Base-by-base conservation (phyloP, 2,329 filamentous ascomycete genomes). In the Emydomyces testavorans region DNA sequence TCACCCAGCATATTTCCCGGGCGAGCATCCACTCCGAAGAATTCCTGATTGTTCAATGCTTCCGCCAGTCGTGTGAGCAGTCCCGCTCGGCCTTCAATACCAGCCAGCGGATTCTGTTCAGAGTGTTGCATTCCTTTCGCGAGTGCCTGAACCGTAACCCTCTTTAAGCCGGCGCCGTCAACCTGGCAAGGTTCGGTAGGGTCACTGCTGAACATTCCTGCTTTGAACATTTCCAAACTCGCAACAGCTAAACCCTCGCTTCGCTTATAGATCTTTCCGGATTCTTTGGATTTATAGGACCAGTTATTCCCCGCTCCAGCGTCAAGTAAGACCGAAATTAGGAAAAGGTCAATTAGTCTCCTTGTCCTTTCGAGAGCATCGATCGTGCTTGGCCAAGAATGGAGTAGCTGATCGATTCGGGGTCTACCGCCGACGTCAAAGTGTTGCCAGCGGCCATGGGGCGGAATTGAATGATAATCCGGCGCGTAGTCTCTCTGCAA, bases 1-100 rank as follows among this genome's bases (percentile, higher is more conserved):
- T 58, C 73, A 92, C 87, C 87, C 53, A 96, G 79, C 80, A 98
- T 88, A 63, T 94, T 93, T 56, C 92, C 92, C 8, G 92, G 92
- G 50, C 92, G 77, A 44, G 82, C 85, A 60, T 89, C 80, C 1
- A 77, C 74, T 20, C 90, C 90, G 65, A 95, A 98, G 57, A 87
- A 83, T 43, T 92, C 83, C 50, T 79, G 74, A 61, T 90, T 88
- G 53, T 82, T 76, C 47, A 98, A 69, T 4, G 90, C 89, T 53
- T 81, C 75, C 10, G 80, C 79, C 1, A 98, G 74, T 43, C 83
- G 76, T 34, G 85, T 74, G 34, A 98, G 71, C 38, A 98, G 75
- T 15, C 82, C 81, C 3, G 88, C 82, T 49, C 92, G 79, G 38
- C 90, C 90, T 62, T 94, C 82, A 2, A 96, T 69, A 2, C 92